Base-by-base conservation (phyloP, 257 asterid species). In the Paulownia fortunei region DNA sequence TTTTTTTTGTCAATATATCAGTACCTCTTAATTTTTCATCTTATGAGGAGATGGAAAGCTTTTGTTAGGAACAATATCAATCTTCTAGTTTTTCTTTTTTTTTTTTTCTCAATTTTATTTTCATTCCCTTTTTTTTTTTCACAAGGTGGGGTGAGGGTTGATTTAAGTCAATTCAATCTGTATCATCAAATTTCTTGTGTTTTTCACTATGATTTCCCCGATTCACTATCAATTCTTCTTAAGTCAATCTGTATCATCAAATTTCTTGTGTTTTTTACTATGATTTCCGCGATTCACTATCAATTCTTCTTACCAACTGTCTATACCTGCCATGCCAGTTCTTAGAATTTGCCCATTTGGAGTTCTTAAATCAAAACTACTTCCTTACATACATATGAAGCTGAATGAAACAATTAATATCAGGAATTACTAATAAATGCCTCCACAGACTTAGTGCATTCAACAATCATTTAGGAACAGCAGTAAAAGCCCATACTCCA, bases 301-400 rank as follows among this genome's bases (percentile, higher is more conserved):
- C 32, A 74, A 49, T 79, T 70, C 69, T 69, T 56, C 72, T 15
- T 49, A 74, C 8, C 46, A 69, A 68, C 84, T 74, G 72, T 73
- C 72, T 24, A 21, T 34, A 73, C 71, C 75, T 59, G 34, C 16
- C 11, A 41, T 41, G 73, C 5, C 73, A 15, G 21, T 63, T 21
- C 13, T 19, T 55, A 18, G 18, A 34, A 51, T 65, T 76, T 67
- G 82, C 80, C 83, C 72, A 44, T 62, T 47, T 65, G 55, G 63
- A 73, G 73, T 81, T 84, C 71, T 61, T 73, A 68, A 77, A 66
- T 74, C 76, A 63, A 77, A 81, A 68, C 81, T 47, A 73, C 85
- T 68, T 73, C 76, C 69, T 26, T 60, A 24, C 63, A n/a, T n/a
- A n/a, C n/a, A n/a, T n/a, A 73, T 73, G 77, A 77, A 75, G 56